Evolutionary conservation across 2,329 filamentous ascomycete genomes (phyloP).

Genomic region (Bertia moriformis): DNA sequence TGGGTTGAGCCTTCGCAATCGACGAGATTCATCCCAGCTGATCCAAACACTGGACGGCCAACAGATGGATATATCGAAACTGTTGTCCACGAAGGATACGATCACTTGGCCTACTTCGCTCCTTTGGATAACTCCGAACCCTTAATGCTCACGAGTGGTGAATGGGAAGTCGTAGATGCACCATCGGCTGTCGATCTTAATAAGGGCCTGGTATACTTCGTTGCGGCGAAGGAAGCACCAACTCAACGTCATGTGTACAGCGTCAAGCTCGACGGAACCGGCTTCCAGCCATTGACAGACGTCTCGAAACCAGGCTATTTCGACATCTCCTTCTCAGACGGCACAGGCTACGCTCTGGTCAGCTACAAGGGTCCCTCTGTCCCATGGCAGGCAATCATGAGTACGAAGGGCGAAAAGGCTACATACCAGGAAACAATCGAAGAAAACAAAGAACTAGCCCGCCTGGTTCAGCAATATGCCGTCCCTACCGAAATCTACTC

Average conservation of each 20-base stretch:
- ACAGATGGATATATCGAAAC: slow-evolving; percentile 89
- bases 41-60: slow-evolving; percentile 58
- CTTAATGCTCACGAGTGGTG: slow-evolving; percentile 69
- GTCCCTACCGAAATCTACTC: slow-evolving; percentile 72
- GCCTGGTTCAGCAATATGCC: slow-evolving; percentile 52
- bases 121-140: slow-evolving; percentile 75
- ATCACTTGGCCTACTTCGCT: slow-evolving; percentile 87
- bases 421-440: slow-evolving; percentile 62
- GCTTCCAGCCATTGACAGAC: slow-evolving; percentile 60
- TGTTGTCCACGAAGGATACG: slow-evolving; percentile 69
- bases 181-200: slow-evolving; percentile 73
- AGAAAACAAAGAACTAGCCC: slow-evolving; percentile 56
- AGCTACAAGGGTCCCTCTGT: slow-evolving; percentile 72
- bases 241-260: slow-evolving; percentile 86
- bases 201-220: slow-evolving; percentile 81
- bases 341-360: slow-evolving; percentile 68
- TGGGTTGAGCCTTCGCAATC: slow-evolving; percentile 92
- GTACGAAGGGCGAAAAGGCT: slow-evolving; percentile 55
- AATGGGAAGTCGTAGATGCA: slow-evolving; percentile 82
- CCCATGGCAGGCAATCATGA: slow-evolving; percentile 82
- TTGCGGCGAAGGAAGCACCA: slow-evolving; percentile 72
- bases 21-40: slow-evolving; percentile 74
- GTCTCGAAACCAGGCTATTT: slow-evolving; percentile 65
- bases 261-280: slow-evolving; percentile 68
- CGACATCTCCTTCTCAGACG: slow-evolving; percentile 67